Conservation (phyloP, 108 stramenopile species). For the Aurantiochytrium sp. region DNA sequence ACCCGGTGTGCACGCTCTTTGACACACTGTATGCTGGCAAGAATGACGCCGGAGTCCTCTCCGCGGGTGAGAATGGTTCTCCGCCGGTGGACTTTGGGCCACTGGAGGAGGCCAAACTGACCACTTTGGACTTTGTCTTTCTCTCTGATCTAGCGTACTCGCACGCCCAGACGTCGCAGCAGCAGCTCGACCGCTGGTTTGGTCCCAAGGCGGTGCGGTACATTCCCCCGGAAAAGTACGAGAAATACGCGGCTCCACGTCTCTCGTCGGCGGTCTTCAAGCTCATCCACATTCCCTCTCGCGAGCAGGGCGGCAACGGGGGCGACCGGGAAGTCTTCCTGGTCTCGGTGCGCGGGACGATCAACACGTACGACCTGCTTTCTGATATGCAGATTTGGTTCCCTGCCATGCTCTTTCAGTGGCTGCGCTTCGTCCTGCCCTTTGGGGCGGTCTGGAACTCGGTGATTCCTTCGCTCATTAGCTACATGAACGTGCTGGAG, state of each 20-base stretch:
- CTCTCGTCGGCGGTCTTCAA: not conserved
- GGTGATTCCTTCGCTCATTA: constrained; percentile 56
- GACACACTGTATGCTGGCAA: not conserved
- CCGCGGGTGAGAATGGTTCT: too few relatives aligned
- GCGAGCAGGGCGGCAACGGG: not conserved
- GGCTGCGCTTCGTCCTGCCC: constrained; percentile 58
- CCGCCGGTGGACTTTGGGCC: not conserved
- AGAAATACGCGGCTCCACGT: not conserved
- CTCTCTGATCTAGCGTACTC: constrained; percentile 12
- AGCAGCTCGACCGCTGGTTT: not conserved
- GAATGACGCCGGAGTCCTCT: not conserved
- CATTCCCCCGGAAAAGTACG: not conserved
- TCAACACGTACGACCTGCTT: constrained; percentile 67
- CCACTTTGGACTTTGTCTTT: constrained; percentile 1
- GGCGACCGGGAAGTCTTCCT: constrained; percentile 53
- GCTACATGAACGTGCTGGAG: constrained; percentile 47
- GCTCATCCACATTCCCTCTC: not conserved
- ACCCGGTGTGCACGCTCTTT: not conserved
- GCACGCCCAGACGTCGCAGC: not conserved
- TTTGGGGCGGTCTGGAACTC: constrained; percentile 68
- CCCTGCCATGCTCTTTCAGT: constrained; percentile 64
- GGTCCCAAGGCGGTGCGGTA: not conserved
- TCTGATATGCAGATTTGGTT: constrained; percentile 71
- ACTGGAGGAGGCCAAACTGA: not conserved
- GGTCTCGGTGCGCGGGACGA: constrained; percentile 67